A percentile compares a stretch with the other conserved stretches of the same genome.
phyloP scores from a whole-genome alignment of 75 land plant genomes.

The Adiantum capillusveneris region DNA sequence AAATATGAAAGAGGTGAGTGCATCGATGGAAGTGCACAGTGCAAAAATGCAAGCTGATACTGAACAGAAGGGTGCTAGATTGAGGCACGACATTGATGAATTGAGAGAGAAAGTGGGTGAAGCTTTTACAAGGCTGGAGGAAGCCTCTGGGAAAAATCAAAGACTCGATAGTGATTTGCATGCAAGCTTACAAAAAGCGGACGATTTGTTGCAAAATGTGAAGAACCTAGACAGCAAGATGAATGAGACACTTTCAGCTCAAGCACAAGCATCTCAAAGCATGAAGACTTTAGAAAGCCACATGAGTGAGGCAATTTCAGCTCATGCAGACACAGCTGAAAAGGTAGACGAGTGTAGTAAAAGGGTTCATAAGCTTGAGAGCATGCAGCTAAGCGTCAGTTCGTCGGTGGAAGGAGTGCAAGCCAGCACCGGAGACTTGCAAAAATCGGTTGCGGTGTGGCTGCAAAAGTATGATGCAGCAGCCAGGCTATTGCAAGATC shows the following conservation, averaged over 20 bases:
- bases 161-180: background rate
- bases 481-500: constrained; percentile 10
- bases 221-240: background rate
- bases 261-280: background rate
- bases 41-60: background rate
- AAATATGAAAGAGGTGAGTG: background rate
- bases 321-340: background rate
- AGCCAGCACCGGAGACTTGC: constrained; percentile 14
- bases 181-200: background rate
- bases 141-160: background rate
- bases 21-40: too few relatives aligned
- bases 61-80: background rate
- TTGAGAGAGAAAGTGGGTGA: background rate
- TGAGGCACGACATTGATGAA: background rate
- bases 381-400: constrained; percentile 7
- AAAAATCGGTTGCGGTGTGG: constrained; percentile 20
- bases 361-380: constrained; percentile 16
- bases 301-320: background rate
- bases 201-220: background rate
- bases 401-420: constrained; percentile 21
- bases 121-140: background rate
- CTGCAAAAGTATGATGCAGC: constrained; percentile 27
- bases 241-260: background rate
- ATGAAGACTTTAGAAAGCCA: background rate
- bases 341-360: constrained; percentile 3